Evolutionary conservation across 129 eudicot species (phyloP).

Genomic region (Oenanthe sinensis): DNA sequence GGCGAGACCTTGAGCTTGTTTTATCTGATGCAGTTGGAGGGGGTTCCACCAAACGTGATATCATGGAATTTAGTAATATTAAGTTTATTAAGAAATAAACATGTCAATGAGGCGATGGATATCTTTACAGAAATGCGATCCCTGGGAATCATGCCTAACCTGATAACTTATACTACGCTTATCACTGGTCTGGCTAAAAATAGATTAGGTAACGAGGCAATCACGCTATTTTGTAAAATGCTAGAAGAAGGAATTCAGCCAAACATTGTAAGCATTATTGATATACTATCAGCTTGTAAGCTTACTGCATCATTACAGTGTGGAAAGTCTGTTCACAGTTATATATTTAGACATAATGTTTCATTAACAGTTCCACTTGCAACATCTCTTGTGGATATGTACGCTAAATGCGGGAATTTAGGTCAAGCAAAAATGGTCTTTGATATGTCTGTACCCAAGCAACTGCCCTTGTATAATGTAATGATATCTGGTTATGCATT

Average conservation of each 20-base stretch:
- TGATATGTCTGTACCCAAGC: slow-evolving; percentile 22
- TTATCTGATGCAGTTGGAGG: slow-evolving; percentile 56
- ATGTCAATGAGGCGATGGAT: slow-evolving; percentile 48
- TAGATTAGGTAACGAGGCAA: slow-evolving; percentile 38
- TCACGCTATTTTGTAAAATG: slow-evolving; percentile 43
- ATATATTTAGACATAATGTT: slow-evolving; percentile 32
- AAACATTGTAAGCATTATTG: slow-evolving; percentile 28
- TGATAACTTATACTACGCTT: slow-evolving; percentile 45
- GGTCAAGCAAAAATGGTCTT: slow-evolving; percentile 42
- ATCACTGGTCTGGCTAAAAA: slow-evolving; percentile 47
- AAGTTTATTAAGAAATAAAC: slow-evolving; percentile 44
- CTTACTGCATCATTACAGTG: slow-evolving; percentile 33
- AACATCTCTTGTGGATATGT: slow-evolving; percentile 75
- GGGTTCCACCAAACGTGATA: slow-evolving; percentile 43
- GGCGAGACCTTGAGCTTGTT: slow-evolving; percentile 59
- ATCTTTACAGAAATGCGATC: slow-evolving; percentile 48
- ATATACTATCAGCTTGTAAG: slow-evolving; percentile 50
- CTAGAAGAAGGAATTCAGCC: slow-evolving; percentile 42
- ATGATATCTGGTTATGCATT: slow-evolving; percentile 63
- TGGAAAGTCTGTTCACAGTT: slow-evolving; percentile 56
- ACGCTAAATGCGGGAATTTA: slow-evolving; percentile 72
- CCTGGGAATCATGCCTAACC: slow-evolving; percentile 36
- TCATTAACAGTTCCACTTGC: slow-evolving; percentile 36
- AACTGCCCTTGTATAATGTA: slow-evolving; percentile 48
- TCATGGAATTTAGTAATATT: slow-evolving; percentile 68